phyloP scores from a whole-genome alignment of 2,329 filamentous ascomycete species.

The Colletotrichum camelliae region DNA sequence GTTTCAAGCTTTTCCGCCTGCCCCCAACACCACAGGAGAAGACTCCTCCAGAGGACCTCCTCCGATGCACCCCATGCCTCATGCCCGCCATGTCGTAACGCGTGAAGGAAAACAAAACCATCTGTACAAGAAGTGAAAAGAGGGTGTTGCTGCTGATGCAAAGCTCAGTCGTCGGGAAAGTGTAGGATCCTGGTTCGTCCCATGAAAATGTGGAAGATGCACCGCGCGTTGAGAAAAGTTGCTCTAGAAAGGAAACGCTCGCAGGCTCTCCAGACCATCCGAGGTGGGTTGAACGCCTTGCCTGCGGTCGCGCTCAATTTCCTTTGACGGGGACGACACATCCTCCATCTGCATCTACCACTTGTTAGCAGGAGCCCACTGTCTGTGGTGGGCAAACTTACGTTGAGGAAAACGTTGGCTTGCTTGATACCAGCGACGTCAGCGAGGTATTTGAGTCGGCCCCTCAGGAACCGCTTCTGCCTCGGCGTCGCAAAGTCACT shows the following conservation, averaged over 20 bases:
- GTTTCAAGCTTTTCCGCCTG: background rate
- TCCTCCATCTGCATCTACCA: conserved; percentile 6
- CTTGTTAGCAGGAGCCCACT: background rate
- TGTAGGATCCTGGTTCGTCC: background rate
- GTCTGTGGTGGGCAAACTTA: background rate
- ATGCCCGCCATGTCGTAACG: background rate
- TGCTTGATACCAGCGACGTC: conserved; percentile 26
- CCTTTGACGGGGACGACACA: conserved; percentile 9
- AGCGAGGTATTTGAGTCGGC: conserved; percentile 22
- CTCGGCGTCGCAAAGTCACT: conserved; percentile 25
- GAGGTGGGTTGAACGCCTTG: background rate
- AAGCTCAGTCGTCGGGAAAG: background rate
- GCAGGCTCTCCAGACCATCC: background rate
- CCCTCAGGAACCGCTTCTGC: conserved; percentile 23
- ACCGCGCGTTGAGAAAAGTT: background rate
- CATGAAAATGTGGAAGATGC: background rate
- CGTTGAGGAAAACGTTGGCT: conserved; percentile 24
- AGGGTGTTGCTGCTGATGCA: background rate
- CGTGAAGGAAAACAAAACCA: background rate
- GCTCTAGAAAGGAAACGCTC: background rate
- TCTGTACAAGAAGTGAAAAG: background rate
- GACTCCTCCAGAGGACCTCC: background rate
- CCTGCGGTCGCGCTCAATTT: conserved; percentile 19
- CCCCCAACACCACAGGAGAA: background rate
- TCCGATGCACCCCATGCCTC: background rate